These are phyloP conservation scores for Coemansia javaensis DNA, from an alignment of 192 early-diverging fungal species.

Conservation along the genomic window DNA sequence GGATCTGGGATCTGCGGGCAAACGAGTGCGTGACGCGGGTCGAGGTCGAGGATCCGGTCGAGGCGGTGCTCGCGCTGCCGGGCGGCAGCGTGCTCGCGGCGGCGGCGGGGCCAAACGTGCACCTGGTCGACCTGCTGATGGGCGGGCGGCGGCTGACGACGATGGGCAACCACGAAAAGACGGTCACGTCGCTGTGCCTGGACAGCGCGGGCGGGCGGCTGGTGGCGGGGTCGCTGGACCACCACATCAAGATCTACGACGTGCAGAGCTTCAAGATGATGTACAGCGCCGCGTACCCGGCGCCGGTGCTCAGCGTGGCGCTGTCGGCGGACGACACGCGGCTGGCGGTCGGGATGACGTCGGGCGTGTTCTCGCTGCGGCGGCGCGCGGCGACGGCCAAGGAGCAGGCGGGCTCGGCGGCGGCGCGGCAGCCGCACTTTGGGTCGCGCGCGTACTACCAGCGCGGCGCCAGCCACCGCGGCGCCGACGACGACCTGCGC, in stretches of 20 bases:
- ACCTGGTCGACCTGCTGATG: constrained; percentile 83
- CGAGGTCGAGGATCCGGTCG: constrained; percentile 82
- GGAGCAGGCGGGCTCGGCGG: constrained; percentile 53
- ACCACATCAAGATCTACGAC: constrained; percentile 93
- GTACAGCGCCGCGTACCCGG: constrained; percentile 82
- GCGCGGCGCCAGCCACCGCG: constrained; percentile 56
- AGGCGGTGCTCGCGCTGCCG: constrained; percentile 78
- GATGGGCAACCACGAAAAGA: constrained; percentile 93
- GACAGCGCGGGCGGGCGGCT: constrained; percentile 72
- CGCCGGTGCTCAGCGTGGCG: constrained; percentile 85
- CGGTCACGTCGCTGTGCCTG: constrained; percentile 83
- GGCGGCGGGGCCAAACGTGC: constrained; percentile 67
- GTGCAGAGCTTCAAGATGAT: constrained; percentile 82
- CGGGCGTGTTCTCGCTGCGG: constrained; percentile 80
- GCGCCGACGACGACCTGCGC: constrained; percentile 65
- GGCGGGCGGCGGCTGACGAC: constrained; percentile 73
- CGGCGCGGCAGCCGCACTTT: constrained; percentile 35
- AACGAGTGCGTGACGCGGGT: constrained; percentile 70
- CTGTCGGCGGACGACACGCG: constrained; percentile 87
- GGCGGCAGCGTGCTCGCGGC: constrained; percentile 71
- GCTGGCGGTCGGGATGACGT: constrained; percentile 88
- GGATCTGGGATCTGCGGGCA: constrained; percentile 85
- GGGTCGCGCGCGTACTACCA: constrained; percentile 71
- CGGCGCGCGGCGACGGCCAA: constrained; percentile 73
- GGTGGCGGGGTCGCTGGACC: constrained; percentile 88